phyloP scores from a whole-genome alignment of 176 grass and related monocot species.

The Hordeum marinum region DNA sequence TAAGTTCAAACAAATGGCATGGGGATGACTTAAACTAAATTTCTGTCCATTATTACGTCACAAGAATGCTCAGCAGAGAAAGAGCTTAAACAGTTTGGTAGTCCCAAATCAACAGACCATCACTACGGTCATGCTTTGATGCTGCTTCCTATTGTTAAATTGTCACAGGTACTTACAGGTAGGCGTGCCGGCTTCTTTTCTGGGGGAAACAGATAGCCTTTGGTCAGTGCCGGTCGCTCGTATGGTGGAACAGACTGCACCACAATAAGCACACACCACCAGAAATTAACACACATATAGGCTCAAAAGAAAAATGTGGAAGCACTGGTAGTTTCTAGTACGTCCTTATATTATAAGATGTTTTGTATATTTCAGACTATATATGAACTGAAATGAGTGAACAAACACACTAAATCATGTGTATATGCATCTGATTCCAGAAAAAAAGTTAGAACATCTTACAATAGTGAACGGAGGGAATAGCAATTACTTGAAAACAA shows the following conservation, averaged over 20 bases:
- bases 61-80: not conserved
- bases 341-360: too few relatives aligned
- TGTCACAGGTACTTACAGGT: conserved; percentile 50
- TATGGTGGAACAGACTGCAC: conserved; percentile 75
- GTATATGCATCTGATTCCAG: too few relatives aligned
- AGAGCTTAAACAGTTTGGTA: not conserved
- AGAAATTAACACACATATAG: conserved; percentile 1
- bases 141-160: not conserved
- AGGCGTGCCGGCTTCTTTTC: conserved; percentile 92
- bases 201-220: conserved; percentile 86
- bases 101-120: not conserved
- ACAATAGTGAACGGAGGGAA: too few relatives aligned
- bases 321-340: not conserved
- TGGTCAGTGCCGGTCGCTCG: conserved; percentile 86
- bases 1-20: not conserved
- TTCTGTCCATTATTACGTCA: not conserved
- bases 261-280: not conserved
- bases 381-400: too few relatives aligned
- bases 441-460: too few relatives aligned
- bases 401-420: too few relatives aligned
- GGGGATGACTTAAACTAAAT: not conserved
- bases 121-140: not conserved
- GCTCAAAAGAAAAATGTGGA: not conserved
- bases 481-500: not conserved
- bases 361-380: too few relatives aligned